Evolutionary conservation across 2,329 filamentous ascomycete genomes (phyloP), one percentile per base, ranked within the genome.

Genomic region (Pseudogymnoascus sp.): DNA sequence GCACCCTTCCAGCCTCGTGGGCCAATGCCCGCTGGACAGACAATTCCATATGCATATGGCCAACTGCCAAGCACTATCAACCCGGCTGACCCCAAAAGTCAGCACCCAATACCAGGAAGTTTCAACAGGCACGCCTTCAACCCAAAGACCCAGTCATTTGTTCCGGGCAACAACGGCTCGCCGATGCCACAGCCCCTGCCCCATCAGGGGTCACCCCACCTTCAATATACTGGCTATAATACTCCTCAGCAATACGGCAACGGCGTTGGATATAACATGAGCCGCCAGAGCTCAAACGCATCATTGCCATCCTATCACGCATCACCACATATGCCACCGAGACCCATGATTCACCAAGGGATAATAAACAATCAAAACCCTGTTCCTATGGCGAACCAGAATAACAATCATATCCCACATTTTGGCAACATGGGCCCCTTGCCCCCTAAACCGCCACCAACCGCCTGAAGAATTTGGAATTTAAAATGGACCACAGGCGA

Each of bases 121-220:
- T 95, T 83, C 70, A 90, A 88, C 69, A 82, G 91, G 61, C 89
- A 90, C 67, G 84, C 88, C 10, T 96, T 97, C 76, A 96, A 96
- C 70, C 92, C 92, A 0, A 92, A 95, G 74, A 96, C 89, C 13
- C 89, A 95, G 69, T 89, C 92, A 0, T 96, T 97, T 72, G 83
- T 96, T 21, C 92, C 92, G 1, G 79, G 78, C 58, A 77, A 82
- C 62, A 77, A 73, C 63, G 75, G 76, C 71, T 73, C 75, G 28
- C 74, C 78, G 3, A 75, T 78, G 64, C 78, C 77, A 38, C 74
- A 71, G 52, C 63, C 68, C 3, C 67, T 70, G 63, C 66, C 69
- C 19, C 69, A 70, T 61, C 67, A 70, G 58, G 66, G 67, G 4
- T 71, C 67, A 41, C 73, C 76, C 52, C 76, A 77, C 65, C 68